Evolutionary conservation across 2,329 filamentous ascomycete genomes (phyloP), one percentile per base, ranked within the genome.

Genomic region (Epichloe gansuensis): DNA sequence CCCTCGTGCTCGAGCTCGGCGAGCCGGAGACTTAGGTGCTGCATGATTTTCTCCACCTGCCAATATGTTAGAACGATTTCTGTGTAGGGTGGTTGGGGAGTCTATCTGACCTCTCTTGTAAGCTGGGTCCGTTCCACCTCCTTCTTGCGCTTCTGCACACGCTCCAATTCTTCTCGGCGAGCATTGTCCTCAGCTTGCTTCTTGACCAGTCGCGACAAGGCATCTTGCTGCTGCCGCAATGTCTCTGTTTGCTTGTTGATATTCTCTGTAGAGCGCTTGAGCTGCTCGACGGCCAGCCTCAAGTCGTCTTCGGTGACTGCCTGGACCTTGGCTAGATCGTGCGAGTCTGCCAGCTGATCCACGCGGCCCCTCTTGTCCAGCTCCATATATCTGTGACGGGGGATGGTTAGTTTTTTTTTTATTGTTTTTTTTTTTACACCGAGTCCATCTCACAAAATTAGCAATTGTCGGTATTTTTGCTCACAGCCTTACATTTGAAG

Each of bases 231-330:
- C 49, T 75, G 71, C 52, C 75, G 74, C 17, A 88, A 63, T 0
- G 75, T 71, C 60, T 81, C 77, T 31, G 75, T 81, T 60, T 87
- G 84, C 63, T 77, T 76, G 55, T 77, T 73, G 31, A 87, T 84
- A 17, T 74, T 75, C 17, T 74, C 74, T 0, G 84, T 87, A 1
- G 84, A 85, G 39, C 71, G 71, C 54, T 78, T 74, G n/a, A 89
- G 70, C 50, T 84, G 77, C 3, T 76, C 73, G 48, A 85, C 80
- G 15, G 84, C 84, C 41, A 70, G 65, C 50, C 72, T 71, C 51
- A 87, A 69, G 49, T 86, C 81, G 27, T 75, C 68, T 53, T 86
- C 81, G 13, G 71, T 67, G 45, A 85, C 64, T 5, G 76, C 73
- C 51, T 74, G 74, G 36, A 75, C 66, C 35, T 68, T 59, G 4